A percentile compares a stretch with the other conserved stretches of the same genome.
Evolutionary conservation across 2,329 filamentous ascomycete species (phyloP).

Genomic region (Colletotrichum viniferum): DNA sequence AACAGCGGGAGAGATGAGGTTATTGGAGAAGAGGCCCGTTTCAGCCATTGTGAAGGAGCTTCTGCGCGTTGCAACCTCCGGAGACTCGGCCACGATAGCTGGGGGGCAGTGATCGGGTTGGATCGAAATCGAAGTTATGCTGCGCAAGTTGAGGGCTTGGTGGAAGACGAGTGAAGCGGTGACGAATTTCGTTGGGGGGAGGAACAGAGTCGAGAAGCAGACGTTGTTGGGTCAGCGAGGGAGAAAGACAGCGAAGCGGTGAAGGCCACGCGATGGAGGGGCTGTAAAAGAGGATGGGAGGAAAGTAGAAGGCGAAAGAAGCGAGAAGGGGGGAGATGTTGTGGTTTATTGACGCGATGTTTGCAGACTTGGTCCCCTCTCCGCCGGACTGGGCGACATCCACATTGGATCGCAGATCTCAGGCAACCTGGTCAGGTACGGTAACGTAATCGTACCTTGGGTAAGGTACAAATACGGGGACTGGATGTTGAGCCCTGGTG

Average conservation of each 20-base stretch:
- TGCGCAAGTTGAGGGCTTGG: background rate
- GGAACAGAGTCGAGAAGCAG: background rate
- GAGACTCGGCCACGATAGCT: background rate
- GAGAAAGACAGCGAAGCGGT: conserved; percentile 4
- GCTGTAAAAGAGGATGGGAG: background rate
- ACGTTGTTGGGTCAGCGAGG: background rate
- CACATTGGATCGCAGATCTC: background rate
- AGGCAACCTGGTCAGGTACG: background rate
- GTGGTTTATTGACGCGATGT: conserved; percentile 7
- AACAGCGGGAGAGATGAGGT: conserved; percentile 80
- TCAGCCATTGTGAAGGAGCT: conserved; percentile 26
- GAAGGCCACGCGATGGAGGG: background rate
- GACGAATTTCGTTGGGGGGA: conserved; percentile 12
- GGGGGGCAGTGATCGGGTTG: background rate
- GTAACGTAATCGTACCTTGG: background rate
- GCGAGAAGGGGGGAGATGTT: background rate
- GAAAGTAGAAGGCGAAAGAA: background rate
- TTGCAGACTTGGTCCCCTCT: background rate
- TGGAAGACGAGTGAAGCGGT: background rate
- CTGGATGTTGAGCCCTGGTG: background rate
- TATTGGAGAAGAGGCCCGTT: conserved; percentile 75
- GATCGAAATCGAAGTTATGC: background rate
- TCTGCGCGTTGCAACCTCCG: background rate
- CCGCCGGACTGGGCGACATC: background rate
- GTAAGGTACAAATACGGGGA: background rate